Conservation (phyloP, 108 stramenopile genomes). For the Mayamaea pseudoterrestris region DNA sequence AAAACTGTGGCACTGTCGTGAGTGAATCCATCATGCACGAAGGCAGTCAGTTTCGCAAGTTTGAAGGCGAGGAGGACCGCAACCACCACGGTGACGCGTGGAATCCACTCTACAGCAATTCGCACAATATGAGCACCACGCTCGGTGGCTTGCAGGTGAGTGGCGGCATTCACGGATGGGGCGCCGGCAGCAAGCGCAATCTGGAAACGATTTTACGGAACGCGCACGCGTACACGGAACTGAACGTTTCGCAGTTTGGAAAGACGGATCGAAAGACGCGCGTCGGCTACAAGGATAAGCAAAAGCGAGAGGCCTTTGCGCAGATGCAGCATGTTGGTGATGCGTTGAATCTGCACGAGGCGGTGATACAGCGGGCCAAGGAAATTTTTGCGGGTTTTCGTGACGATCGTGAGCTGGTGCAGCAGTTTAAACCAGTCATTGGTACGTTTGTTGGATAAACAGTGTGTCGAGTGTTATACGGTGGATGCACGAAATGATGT, state of each 20-base stretch:
- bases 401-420: slow-evolving; percentile 84
- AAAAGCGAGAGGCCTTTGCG: slow-evolving; percentile 63
- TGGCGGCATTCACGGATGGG: slow-evolving; percentile 48
- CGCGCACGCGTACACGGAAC: slow-evolving; percentile 74
- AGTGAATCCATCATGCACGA: slow-evolving; percentile 80
- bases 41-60: slow-evolving; percentile 74
- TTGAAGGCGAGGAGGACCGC: slow-evolving; percentile 85
- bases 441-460: too few relatives aligned
- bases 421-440: slow-evolving; percentile 45
- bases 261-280: slow-evolving; percentile 75
- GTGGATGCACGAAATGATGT: neutral
- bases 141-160: slow-evolving; percentile 46
- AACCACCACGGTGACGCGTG: slow-evolving; percentile 82
- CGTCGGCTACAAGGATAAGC: slow-evolving; percentile 82
- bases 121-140: slow-evolving; percentile 74
- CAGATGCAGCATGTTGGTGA: slow-evolving; percentile 77
- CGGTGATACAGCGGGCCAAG: slow-evolving; percentile 72
- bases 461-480: neutral
- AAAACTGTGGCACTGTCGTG: slow-evolving; percentile 68
- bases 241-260: slow-evolving; percentile 80
- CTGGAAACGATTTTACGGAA: slow-evolving; percentile 66
- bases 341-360: slow-evolving; percentile 72
- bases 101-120: slow-evolving; percentile 63
- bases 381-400: slow-evolving; percentile 86
- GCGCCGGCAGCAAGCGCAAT: slow-evolving; percentile 22